Base-by-base conservation (phyloP, 257 asterid species). In the Rehmannia glutinosa region DNA sequence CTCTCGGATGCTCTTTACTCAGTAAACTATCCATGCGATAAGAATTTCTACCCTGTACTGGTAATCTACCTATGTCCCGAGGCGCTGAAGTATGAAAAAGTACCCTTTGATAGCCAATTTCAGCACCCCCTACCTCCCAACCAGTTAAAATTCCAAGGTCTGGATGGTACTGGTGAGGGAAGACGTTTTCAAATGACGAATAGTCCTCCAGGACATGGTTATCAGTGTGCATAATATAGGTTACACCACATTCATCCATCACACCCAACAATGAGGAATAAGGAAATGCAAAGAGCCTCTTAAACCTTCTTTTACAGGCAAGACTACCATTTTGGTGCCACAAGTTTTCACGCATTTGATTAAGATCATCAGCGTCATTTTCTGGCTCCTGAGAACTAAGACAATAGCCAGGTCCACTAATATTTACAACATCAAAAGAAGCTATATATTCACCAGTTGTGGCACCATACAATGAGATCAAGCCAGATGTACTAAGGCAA, bases 91-190 rank as follows among this genome's bases (percentile, higher is more conserved):
- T 56, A 52, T 73, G 74, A 46, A 38, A 52, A 49, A 80, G 70
- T 67, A 70, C 79, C 77, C 90, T 82, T 74, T 73, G 96, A 73
- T 82, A 81, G 81, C 91, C 95, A 83, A 93, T 83, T 62, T 87
- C 97, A 75, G 89, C 82, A 57, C n/a, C 87, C 86, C 92, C 94
- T 59, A 79, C 83, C 72, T 64, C 85, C 96, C 94, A 93, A 52
- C 82, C 76, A 64, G 79, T 73, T 75, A 90, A 70, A 78, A 78
- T 59, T 70, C 90, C 96, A 79, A 66, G 64, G 33, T 83, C 83
- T 51, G 80, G 62, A 70, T 73, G 74, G 65, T 70, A 69, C 63
- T 63, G 78, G 72, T 55, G 51, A 68, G n/a, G 80, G 81, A 63
- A 78, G 67, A 64, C 63, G 7, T 71, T 77, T 76, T 73, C 80